These are phyloP conservation scores for Pseudocercospora fijiensis DNA, from an alignment of 2,329 filamentous ascomycete genomes.

Conservation along the genomic window DNA sequence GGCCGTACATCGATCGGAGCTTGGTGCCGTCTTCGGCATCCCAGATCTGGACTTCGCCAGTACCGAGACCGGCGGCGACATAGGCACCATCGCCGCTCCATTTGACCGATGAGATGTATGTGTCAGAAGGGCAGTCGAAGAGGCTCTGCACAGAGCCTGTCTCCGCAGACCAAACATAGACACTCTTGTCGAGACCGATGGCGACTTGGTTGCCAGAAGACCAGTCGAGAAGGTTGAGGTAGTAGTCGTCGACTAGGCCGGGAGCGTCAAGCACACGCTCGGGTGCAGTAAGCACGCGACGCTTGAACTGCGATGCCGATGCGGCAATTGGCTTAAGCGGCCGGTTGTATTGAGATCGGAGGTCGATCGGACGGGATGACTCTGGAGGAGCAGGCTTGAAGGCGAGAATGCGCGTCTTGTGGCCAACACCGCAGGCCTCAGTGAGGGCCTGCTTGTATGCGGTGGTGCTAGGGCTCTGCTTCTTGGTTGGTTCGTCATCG, in stretches of 20 bases:
- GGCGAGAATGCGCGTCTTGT: constrained; percentile 92
- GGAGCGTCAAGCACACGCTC: constrained; percentile 96
- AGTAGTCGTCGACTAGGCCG: constrained; percentile 96
- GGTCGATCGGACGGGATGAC: constrained; percentile 96
- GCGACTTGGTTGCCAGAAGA: constrained; percentile 96
- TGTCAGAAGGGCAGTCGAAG: constrained; percentile 82
- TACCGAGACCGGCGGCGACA: constrained; percentile 89
- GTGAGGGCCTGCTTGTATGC: constrained; percentile 92
- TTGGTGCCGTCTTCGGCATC: constrained; percentile 93
- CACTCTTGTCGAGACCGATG: constrained; percentile 92
- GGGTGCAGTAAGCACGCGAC: constrained; percentile 88
- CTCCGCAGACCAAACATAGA: constrained; percentile 98
- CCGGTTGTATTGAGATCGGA: constrained; percentile 96
- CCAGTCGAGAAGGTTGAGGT: constrained; percentile 98
- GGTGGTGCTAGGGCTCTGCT: constrained; percentile 80
- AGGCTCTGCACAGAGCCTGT: constrained; percentile 85
- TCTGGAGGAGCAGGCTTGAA: constrained; percentile 99
- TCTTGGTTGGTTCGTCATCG: constrained; percentile 58
- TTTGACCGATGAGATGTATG: constrained; percentile 96
- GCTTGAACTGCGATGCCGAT: constrained; percentile 79
- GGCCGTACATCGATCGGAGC: constrained; percentile 97
- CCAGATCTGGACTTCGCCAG: constrained; percentile 98
- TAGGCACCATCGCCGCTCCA: constrained; percentile 98
- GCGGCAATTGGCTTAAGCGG: constrained; percentile 77
- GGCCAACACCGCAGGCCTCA: constrained; percentile 84